These are phyloP conservation scores for Phytophthora megakarya DNA, from an alignment of 352 stramenopile species.

Conservation along the genomic window DNA sequence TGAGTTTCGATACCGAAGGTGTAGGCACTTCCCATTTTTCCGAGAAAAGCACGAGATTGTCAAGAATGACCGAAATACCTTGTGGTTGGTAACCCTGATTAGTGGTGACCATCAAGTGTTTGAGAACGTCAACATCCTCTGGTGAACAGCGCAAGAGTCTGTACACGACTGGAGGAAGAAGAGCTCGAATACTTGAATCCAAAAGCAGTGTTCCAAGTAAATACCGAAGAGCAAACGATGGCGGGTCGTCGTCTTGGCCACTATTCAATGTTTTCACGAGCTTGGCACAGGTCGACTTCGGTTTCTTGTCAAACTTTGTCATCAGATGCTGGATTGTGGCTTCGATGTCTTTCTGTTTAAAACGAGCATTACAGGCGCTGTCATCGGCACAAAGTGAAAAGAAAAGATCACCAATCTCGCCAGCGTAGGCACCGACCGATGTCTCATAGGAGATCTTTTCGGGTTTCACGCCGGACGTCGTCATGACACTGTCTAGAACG, in stretches of 20 bases:
- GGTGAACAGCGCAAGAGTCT: slow-evolving; percentile 35
- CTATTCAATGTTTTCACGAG: not conserved
- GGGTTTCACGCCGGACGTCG: no score
- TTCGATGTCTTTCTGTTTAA: slow-evolving; percentile 11
- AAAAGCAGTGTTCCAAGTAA: slow-evolving; percentile 29
- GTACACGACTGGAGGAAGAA: slow-evolving; percentile 40
- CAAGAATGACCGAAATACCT: not conserved
- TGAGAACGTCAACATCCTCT: slow-evolving; percentile 24
- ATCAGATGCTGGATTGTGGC: not conserved
- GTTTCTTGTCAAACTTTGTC: slow-evolving; percentile 21
- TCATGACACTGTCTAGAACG: slow-evolving; percentile 51
- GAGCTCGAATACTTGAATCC: slow-evolving; percentile 8
- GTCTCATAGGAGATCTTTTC: no score
- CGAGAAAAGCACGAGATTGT: not conserved
- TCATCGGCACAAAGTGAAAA: no score
- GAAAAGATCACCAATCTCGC: no score
- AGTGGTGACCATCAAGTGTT: not conserved
- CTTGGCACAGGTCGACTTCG: slow-evolving; percentile 19
- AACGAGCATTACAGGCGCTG: not conserved
- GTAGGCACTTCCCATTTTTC: not conserved
- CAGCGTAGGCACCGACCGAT: no score
- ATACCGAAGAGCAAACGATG: slow-evolving; percentile 27
- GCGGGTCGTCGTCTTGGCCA: not conserved
- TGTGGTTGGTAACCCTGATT: not conserved
- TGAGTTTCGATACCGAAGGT: not conserved